These are phyloP conservation scores for Cryptosporidium bovis DNA, from an alignment of 169 alveolate genomes.

Conservation along the genomic window DNA sequence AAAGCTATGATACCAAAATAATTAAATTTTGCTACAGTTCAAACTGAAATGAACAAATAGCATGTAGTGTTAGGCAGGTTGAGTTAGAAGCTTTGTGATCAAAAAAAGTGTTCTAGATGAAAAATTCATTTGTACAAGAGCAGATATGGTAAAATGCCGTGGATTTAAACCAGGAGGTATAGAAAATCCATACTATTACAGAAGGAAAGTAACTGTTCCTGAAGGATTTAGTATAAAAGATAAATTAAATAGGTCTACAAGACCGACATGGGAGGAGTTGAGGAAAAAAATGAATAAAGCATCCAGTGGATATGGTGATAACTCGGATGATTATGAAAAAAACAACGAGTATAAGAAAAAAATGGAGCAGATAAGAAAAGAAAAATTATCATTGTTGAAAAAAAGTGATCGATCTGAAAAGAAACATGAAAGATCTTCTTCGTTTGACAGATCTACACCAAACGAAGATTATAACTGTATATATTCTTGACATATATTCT, in stretches of 20 bases:
- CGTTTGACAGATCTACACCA: constrained; percentile 70
- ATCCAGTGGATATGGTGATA: neutral
- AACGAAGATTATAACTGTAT: constrained; percentile 8
- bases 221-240: constrained; percentile 62
- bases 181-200: constrained; percentile 52
- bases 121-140: neutral
- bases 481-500: neutral
- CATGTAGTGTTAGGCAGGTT: no score
- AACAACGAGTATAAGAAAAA: constrained; percentile 44
- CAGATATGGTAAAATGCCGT: constrained; percentile 58
- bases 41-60: neutral
- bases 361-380: constrained; percentile 40
- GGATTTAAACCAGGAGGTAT: constrained; percentile 74
- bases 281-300: constrained; percentile 32
- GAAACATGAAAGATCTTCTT: constrained; percentile 27
- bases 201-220: constrained; percentile 9
- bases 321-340: neutral
- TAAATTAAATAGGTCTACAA: constrained; percentile 52
- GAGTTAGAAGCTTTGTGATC: neutral
- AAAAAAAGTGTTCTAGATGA: neutral
- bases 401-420: neutral
- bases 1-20: neutral
- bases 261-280: constrained; percentile 74
- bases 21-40: neutral
- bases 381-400: constrained; percentile 41